phyloP scores from a whole-genome alignment of 2,329 filamentous ascomycete species.

The Aspergillus fischeri region DNA sequence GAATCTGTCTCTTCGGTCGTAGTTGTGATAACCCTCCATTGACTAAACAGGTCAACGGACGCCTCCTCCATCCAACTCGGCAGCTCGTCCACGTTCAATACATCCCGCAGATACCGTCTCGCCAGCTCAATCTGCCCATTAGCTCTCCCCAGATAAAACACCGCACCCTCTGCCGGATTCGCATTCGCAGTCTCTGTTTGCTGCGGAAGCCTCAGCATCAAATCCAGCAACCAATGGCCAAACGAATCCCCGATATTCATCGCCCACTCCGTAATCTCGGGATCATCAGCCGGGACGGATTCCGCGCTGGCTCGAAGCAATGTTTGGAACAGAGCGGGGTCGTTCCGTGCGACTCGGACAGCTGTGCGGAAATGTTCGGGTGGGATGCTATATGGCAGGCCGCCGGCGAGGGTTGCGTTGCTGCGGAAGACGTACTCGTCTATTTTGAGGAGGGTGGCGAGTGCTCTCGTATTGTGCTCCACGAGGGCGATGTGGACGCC shows the following conservation, averaged over 20 bases:
- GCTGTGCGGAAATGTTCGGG: constrained; percentile 33
- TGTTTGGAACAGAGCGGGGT: constrained; percentile 26
- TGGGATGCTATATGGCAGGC: constrained; percentile 25
- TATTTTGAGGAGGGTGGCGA: constrained; percentile 36
- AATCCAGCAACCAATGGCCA: constrained; percentile 33
- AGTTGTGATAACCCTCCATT: not conserved
- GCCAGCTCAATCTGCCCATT: constrained; percentile 18
- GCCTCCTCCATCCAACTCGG: constrained; percentile 25
- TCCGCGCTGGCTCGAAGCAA: constrained; percentile 37
- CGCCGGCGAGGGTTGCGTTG: not conserved
- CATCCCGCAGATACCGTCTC: constrained; percentile 22
- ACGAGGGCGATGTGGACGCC: constrained; percentile 39
- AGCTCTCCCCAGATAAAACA: constrained; percentile 26
- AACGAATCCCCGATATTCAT: constrained; percentile 25
- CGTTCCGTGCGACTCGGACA: constrained; percentile 19
- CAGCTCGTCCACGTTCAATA: constrained; percentile 18
- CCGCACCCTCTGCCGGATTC: constrained; percentile 11
- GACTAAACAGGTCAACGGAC: constrained; percentile 9
- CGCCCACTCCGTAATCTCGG: constrained; percentile 36
- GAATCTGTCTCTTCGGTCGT: not conserved
- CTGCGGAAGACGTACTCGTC: constrained; percentile 29
- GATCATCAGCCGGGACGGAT: constrained; percentile 33
- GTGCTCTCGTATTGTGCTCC: constrained; percentile 26
- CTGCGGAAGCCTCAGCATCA: constrained; percentile 29
- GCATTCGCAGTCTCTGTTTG: constrained; percentile 13